phyloP scores from a whole-genome alignment of 1,284 basidiomycete species.

The Chalciporus piperatoides region DNA sequence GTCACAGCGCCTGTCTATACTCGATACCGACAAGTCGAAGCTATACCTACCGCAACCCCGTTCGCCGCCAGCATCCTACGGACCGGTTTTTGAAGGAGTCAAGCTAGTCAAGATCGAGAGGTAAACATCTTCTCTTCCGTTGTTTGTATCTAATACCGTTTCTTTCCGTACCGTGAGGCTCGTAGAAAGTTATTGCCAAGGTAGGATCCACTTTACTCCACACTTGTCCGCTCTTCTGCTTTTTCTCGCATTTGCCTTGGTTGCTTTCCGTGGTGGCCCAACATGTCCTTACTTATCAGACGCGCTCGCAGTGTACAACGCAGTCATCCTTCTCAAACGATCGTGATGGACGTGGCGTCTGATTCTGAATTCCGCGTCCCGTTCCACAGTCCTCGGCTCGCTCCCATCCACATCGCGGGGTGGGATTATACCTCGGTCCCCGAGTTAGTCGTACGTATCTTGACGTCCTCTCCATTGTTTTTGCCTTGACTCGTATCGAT shows the following conservation, averaged over 20 bases:
- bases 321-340: neutral
- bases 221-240: too few relatives aligned
- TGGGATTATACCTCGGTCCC: constrained; percentile 28
- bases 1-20: too few relatives aligned
- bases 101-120: too few relatives aligned
- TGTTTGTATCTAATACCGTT: too few relatives aligned
- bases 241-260: neutral
- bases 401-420: constrained; percentile 24
- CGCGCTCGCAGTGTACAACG: neutral
- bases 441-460: constrained; percentile 27
- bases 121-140: constrained; percentile 4
- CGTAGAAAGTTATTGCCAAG: neutral
- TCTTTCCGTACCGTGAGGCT: constrained; percentile 9
- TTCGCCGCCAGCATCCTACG: too few relatives aligned
- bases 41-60: too few relatives aligned
- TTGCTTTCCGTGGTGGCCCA: neutral
- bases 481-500: constrained; percentile 6
- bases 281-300: constrained; percentile 1
- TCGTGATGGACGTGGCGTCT: constrained; percentile 19
- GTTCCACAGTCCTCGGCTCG: constrained; percentile 29
- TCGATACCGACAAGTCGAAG: too few relatives aligned
- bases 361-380: constrained; percentile 26
- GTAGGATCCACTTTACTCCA: neutral
- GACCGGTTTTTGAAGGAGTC: neutral
- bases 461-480: neutral